Percentiles rank a stretch among this genome's conserved stretches.
These are phyloP conservation scores for Melampsora americana DNA, from an alignment of 1,284 basidiomycete species.

Conservation along the genomic window DNA sequence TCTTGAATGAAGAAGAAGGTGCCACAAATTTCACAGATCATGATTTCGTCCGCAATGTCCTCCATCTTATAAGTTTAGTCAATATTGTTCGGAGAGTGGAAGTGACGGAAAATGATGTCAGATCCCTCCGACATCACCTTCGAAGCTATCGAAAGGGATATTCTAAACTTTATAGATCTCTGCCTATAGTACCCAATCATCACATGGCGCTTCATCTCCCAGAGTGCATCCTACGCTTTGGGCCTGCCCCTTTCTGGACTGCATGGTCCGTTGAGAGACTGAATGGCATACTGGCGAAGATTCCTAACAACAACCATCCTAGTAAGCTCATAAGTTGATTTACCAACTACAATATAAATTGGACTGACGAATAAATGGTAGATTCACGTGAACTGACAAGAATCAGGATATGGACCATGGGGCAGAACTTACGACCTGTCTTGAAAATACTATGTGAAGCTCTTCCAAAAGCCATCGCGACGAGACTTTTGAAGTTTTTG, in stretches of 20 bases:
- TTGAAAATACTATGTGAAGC: slow-evolving; percentile 1
- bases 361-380: background rate
- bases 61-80: background rate
- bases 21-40: background rate
- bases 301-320: slow-evolving; percentile 12
- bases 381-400: slow-evolving; percentile 1
- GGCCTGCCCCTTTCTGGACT: slow-evolving; percentile 24
- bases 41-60: background rate
- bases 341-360: background rate
- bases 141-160: slow-evolving; percentile 11
- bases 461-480: slow-evolving; percentile 11
- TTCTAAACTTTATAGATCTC: slow-evolving; percentile 1
- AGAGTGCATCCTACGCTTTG: slow-evolving; percentile 3
- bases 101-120: slow-evolving; percentile 1
- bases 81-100: background rate
- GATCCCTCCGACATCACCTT: slow-evolving; percentile 2
- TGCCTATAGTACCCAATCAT: slow-evolving; percentile 25
- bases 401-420: background rate
- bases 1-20: background rate
- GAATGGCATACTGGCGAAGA: background rate
- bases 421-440: slow-evolving; percentile 6
- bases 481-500: slow-evolving; percentile 15
- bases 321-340: background rate
- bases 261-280: slow-evolving; percentile 20
- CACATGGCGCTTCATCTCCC: slow-evolving; percentile 31